A percentile compares a stretch with the other conserved stretches of the same genome.
These are phyloP conservation scores for Monosporozyma yasuniensis DNA, from an alignment of 805 yeast genomes.

Conservation along the genomic window DNA sequence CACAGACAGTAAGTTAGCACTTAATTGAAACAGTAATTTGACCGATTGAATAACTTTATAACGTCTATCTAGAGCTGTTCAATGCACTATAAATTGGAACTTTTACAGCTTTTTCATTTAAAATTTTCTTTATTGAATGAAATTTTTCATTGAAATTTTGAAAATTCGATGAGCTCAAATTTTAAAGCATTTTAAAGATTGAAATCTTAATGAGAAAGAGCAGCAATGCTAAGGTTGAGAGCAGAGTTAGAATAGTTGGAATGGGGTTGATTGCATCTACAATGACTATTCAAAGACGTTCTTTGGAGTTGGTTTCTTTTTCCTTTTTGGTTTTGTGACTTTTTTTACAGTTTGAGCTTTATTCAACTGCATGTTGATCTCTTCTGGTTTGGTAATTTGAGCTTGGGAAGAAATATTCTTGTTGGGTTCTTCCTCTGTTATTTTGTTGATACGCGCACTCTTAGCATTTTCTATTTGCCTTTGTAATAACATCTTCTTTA, in stretches of 20 bases:
- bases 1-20: not conserved
- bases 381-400: conserved; percentile 4
- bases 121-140: not conserved
- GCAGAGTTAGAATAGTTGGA: no score
- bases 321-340: not conserved
- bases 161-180: not conserved
- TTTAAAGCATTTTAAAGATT: not conserved
- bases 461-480: conserved; percentile 38
- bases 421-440: not conserved
- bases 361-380: not conserved
- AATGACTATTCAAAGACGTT: not conserved
- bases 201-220: no score
- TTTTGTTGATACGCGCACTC: not conserved
- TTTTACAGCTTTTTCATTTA: not conserved
- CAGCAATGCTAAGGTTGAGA: no score
- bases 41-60: not conserved
- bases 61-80: not conserved
- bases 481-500: conserved; percentile 36
- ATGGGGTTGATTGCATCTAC: not conserved
- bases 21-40: not conserved
- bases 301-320: not conserved
- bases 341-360: not conserved
- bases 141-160: not conserved
- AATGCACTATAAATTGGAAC: not conserved
- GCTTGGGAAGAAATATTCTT: no score